Conservation (phyloP, 768 basidiomycete genomes). For the Neoboletus brunneissimus region DNA sequence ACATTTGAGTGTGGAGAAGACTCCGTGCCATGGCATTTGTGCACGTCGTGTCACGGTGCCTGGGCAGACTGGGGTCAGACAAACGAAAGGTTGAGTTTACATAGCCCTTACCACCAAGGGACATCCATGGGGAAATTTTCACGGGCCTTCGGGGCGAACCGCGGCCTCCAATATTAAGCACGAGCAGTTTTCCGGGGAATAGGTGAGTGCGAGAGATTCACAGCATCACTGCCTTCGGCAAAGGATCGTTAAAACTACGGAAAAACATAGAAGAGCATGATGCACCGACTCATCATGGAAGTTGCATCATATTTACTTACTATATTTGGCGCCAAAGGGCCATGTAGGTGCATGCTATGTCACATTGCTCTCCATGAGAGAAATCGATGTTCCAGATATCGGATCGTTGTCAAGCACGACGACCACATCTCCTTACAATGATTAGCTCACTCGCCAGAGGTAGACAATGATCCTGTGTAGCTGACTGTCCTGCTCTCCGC, state of each 20-base stretch:
- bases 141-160: background rate
- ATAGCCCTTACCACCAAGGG: background rate
- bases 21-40: too few relatives aligned
- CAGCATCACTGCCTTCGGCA: background rate
- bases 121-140: background rate
- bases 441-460: background rate
- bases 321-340: background rate
- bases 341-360: too few relatives aligned
- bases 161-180: too few relatives aligned
- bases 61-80: background rate
- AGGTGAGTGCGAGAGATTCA: background rate
- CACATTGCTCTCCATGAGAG: background rate
- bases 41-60: too few relatives aligned
- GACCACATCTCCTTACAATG: background rate
- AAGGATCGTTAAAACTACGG: background rate
- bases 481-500: background rate
- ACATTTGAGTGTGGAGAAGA: background rate
- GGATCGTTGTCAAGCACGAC: background rate
- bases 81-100: background rate
- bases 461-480: background rate
- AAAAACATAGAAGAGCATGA: background rate
- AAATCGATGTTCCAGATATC: background rate
- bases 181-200: background rate
- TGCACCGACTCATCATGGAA: background rate
- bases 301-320: background rate